phyloP scores from a whole-genome alignment of 2,329 filamentous ascomycete genomes.

The Alternaria ethzedia region DNA sequence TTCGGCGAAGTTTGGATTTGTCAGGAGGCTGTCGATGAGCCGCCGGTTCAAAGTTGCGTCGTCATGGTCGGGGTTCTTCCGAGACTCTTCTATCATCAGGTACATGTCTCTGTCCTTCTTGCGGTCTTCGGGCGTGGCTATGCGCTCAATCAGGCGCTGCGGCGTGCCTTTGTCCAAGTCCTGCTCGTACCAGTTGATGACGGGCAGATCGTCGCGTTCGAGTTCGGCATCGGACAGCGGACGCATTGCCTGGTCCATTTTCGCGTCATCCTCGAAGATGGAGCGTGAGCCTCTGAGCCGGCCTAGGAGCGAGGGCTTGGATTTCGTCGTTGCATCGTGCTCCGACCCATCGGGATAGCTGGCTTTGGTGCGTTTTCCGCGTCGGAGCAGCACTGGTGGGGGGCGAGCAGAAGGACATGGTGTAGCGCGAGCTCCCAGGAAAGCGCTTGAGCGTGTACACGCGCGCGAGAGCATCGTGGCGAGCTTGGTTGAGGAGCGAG shows the following conservation, averaged over 20 bases:
- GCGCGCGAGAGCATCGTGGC: slow-evolving; percentile 26
- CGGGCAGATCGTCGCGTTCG: slow-evolving; percentile 27
- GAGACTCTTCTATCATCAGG: slow-evolving; percentile 32
- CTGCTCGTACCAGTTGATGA: slow-evolving; percentile 39
- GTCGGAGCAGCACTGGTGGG: slow-evolving; percentile 21
- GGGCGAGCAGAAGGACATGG: slow-evolving; percentile 27
- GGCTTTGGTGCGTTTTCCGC: slow-evolving; percentile 30
- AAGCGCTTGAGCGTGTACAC: slow-evolving; percentile 34
- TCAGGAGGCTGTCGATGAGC: slow-evolving; percentile 37
- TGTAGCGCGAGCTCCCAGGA: slow-evolving; percentile 24
- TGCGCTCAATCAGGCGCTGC: slow-evolving; percentile 28
- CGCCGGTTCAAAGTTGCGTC: slow-evolving; percentile 31
- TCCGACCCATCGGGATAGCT: slow-evolving; percentile 7
- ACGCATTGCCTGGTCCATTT: slow-evolving; percentile 12
- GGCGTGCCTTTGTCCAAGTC: slow-evolving; percentile 33
- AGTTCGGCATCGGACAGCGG: slow-evolving; percentile 27
- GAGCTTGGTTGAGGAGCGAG: not conserved
- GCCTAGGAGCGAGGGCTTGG: slow-evolving; percentile 1
- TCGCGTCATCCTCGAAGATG: slow-evolving; percentile 10
- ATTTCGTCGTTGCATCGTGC: slow-evolving; percentile 1
- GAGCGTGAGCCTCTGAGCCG: slow-evolving; percentile 3
- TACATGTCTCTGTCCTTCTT: slow-evolving; percentile 27
- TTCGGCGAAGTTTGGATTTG: slow-evolving; percentile 38
- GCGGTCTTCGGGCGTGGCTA: slow-evolving; percentile 34
- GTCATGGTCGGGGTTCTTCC: slow-evolving; percentile 38